Evolutionary conservation across 2,329 filamentous ascomycete species (phyloP).

Genomic region (Kalaharituber pfeilii): DNA sequence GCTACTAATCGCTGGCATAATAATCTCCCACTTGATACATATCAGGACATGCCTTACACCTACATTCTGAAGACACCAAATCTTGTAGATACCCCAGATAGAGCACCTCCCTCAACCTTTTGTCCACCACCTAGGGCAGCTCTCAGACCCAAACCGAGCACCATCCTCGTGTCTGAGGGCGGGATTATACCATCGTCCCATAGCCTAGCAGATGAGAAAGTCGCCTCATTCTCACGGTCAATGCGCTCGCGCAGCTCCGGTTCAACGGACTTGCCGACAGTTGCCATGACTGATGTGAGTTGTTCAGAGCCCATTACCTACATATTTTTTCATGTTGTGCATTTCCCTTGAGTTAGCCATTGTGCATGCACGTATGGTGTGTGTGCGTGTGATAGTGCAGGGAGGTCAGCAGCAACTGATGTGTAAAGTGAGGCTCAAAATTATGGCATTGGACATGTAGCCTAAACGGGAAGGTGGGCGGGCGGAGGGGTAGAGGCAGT

Average conservation of each 20-base stretch:
- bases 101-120: slow-evolving; percentile 33
- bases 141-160: slow-evolving; percentile 54
- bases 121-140: slow-evolving; percentile 46
- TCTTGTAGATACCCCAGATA: slow-evolving; percentile 40
- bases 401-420: too few relatives aligned
- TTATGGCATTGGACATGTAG: background rate
- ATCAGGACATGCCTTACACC: slow-evolving; percentile 8
- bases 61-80: slow-evolving; percentile 79
- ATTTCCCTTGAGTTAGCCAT: too few relatives aligned
- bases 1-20: too few relatives aligned
- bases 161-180: slow-evolving; percentile 54
- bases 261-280: slow-evolving; percentile 70
- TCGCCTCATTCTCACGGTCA: slow-evolving; percentile 73
- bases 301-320: slow-evolving; percentile 87
- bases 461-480: background rate
- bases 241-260: slow-evolving; percentile 68
- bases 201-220: slow-evolving; percentile 70
- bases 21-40: too few relatives aligned
- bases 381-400: background rate
- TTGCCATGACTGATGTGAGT: slow-evolving; percentile 81
- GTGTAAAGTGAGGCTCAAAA: background rate
- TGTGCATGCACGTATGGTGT: background rate
- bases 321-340: too few relatives aligned
- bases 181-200: slow-evolving; percentile 83
- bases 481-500: background rate